Conservation (phyloP, 179 eudicot genomes). For the Spergularia azorica region DNA sequence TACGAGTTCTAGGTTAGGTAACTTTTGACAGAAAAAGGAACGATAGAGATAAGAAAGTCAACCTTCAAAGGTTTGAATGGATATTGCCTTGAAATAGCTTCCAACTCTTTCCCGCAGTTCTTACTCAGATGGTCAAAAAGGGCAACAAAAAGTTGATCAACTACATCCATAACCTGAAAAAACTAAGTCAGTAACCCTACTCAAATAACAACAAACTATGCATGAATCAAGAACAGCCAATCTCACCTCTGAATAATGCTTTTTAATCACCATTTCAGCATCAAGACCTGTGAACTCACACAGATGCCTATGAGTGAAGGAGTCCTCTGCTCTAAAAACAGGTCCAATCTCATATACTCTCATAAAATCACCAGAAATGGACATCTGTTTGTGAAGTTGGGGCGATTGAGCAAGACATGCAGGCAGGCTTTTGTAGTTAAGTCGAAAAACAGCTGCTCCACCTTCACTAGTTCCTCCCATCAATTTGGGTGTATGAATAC, state of each 20-base stretch:
- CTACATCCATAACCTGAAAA: constrained; percentile 88
- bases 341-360: constrained; percentile 93
- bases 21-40: background rate
- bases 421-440: constrained; percentile 84
- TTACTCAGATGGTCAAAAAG: constrained; percentile 74
- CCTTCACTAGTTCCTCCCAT: constrained; percentile 97
- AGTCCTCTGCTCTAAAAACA: constrained; percentile 95
- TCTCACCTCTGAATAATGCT: constrained; percentile 87
- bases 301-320: constrained; percentile 85
- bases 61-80: constrained; percentile 80
- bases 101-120: constrained; percentile 65
- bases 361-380: constrained; percentile 83
- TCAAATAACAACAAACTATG: background rate
- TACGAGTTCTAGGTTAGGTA: background rate
- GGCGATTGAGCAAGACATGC: constrained; percentile 98
- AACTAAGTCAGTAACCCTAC: background rate
- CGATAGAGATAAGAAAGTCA: background rate
- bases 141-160: constrained; percentile 73
- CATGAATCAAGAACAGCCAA: constrained; percentile 2
- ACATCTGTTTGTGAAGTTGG: constrained; percentile 96
- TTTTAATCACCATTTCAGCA: constrained; percentile 93
- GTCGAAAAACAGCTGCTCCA: constrained; percentile 88
- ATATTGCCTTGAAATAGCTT: constrained; percentile 72
- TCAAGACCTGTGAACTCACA: constrained; percentile 97
- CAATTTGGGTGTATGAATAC: constrained; percentile 83